A percentile compares a stretch with the other conserved stretches of the same genome.
Conservation (phyloP, 495 filamentous ascomycete genomes). For the Aspergillus homomorphus region DNA sequence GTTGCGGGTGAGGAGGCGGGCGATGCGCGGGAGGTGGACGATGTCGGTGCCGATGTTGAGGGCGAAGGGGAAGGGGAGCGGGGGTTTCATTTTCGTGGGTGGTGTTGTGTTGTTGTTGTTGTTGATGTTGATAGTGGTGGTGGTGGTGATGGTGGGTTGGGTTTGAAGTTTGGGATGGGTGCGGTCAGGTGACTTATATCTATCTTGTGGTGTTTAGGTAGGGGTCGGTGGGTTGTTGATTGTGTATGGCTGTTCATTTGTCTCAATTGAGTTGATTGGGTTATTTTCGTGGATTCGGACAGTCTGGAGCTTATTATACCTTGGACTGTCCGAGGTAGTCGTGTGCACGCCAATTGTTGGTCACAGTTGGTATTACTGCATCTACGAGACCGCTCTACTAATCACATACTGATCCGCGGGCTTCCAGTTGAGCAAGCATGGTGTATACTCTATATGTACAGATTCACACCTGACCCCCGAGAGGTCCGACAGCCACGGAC, state of each 20-base stretch:
- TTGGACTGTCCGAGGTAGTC: too few species aligned
- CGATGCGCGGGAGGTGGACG: constrained; percentile 52
- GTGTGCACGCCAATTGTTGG: too few species aligned
- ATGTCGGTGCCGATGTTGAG: constrained; percentile 53
- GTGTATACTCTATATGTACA: constrained; percentile 49
- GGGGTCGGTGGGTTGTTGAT: too few species aligned
- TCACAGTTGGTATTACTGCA: too few species aligned
- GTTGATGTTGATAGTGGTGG: too few species aligned
- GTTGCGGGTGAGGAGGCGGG: constrained; percentile 40
- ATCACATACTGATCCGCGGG: background rate
- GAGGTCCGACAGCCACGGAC: constrained; percentile 6
- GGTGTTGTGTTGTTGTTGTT: background rate
- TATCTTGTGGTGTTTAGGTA: background rate
- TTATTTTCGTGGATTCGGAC: background rate
- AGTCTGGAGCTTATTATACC: too few species aligned
- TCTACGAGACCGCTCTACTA: background rate
- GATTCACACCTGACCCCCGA: constrained; percentile 21
- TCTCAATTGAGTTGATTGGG: background rate
- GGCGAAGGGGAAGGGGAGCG: constrained; percentile 36
- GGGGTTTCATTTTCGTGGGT: constrained; percentile 22
- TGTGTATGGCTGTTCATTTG: background rate
- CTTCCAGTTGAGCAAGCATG: constrained; percentile 16
- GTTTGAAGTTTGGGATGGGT: background rate
- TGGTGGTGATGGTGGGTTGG: background rate
- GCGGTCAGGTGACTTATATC: constrained; percentile 6